Conservation (phyloP, 805 yeast genomes). For the Metschnikowia picachoensis region DNA sequence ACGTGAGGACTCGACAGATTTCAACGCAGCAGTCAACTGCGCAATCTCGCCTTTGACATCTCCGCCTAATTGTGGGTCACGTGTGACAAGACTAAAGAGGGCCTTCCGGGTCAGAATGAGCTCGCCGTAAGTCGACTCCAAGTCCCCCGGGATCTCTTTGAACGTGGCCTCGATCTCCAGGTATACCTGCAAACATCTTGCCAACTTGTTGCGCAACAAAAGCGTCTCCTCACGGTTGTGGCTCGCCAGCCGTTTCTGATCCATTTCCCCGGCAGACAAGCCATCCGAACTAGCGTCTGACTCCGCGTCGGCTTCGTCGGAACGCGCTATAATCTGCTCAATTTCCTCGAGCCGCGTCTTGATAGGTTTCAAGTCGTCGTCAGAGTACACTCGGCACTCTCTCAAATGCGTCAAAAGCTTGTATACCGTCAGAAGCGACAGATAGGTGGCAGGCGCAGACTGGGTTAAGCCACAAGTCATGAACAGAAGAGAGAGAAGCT, state of each 20-base stretch:
- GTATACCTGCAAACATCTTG: slow-evolving; percentile 57
- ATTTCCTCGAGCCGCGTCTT: slow-evolving; percentile 70
- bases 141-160: slow-evolving; percentile 40
- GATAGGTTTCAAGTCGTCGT: slow-evolving; percentile 78
- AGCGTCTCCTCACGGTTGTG: slow-evolving; percentile 55
- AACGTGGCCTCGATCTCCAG: slow-evolving; percentile 49
- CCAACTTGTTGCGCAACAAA: slow-evolving; percentile 62
- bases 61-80: slow-evolving; percentile 6
- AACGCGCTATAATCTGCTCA: slow-evolving; percentile 49
- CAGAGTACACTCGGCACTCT: slow-evolving; percentile 79
- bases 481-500: slow-evolving; percentile 78
- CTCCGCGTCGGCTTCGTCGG: slow-evolving; percentile 5
- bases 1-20: slow-evolving; percentile 35
- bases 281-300: slow-evolving; percentile 12
- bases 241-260: slow-evolving; percentile 2
- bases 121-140: slow-evolving; percentile 47
- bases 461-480: slow-evolving; percentile 89
- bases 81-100: slow-evolving; percentile 36
- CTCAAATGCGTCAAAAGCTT: slow-evolving; percentile 77
- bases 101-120: slow-evolving; percentile 62
- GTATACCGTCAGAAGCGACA: slow-evolving; percentile 81
- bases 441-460: slow-evolving; percentile 91
- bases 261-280: slow-evolving; percentile 5
- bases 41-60: slow-evolving; percentile 15
- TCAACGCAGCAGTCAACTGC: slow-evolving; percentile 24